Evolutionary conservation across 345 rosid species (phyloP), one percentile per base, ranked within the genome.

Genomic region (Boechera stricta): DNA sequence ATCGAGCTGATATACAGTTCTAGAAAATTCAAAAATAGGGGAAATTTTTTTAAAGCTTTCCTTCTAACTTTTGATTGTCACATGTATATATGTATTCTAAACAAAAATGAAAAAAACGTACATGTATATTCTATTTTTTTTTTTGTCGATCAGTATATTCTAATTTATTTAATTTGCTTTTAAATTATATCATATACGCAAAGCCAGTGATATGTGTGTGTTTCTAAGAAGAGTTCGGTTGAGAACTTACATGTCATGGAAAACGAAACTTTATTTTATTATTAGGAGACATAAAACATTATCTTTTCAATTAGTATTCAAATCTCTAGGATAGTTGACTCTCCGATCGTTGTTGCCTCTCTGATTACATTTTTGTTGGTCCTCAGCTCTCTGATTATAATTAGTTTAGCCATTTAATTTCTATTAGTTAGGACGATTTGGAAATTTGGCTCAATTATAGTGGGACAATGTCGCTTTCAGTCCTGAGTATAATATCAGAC

Each of bases 391-490:
- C 18, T 24, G 8, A 64, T 64, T 28, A 44, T 63, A 44, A 64
- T 39, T 61, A 38, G 13, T 39, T 39, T 10, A 61, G 16, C 18
- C 9, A 6, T 29, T 16, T 16, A 16, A 16, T 16, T 63, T 53
- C 29, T 10, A 68, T 60, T 7, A 48, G 10, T n/a, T 70, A 32
- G 33, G 18, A 54, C 21, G 29, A 33, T 9, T 45, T 62, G 52
- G 28, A 62, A 26, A 70, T 42, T 26, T 45, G 71, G 66, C 71
- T 28, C n/a, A 64, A 63, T 55, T n/a, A 35, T 63, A 70, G 71
- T 77, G 71, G 76, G 41, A 13, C 8, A 35, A 35, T 36, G 60
- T 77, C 66, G 35, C 71, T 70, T 45, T 77, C 80, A 36, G n/a
- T 61, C 24, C 24, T 61, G 69, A 10, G 69, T 51, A 31, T 49